Evolutionary conservation across 495 filamentous ascomycete species (phyloP), one percentile per base, ranked within the genome.

Genomic region (Poronia punctata): DNA sequence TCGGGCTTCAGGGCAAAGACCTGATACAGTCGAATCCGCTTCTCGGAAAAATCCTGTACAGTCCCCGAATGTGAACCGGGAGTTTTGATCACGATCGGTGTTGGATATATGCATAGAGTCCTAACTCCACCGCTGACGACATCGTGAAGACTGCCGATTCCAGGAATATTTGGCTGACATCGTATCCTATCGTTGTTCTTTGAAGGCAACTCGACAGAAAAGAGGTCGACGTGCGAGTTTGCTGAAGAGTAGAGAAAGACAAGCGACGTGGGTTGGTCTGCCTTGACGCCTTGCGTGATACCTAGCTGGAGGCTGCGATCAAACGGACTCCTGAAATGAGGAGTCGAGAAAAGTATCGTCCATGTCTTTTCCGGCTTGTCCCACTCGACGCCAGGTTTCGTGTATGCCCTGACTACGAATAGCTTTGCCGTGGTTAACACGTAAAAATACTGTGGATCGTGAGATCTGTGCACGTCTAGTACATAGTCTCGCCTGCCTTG

Each of bases 121-220:
- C 28, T 35, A 11, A 45, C 37, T 9, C 35, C 9, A 10, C 25
- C 43, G 21, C 36, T 30, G 20, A 46, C 9, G 1, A 46, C 24
- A 7, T 37, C 18, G 10, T 37, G 39, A 5, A 50, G 18, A 28
- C 23, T 45, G 19, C 40, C 39, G 16, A 46, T 20, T 6, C 41
- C 30, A 16, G 49, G 11, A 8, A 34, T 31, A 27, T 52, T 50
- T 17, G 22, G 33, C 26, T 52, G 53, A 32, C 56, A 56, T 10
- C 34, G 34, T 24, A 56, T 48, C 32, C 10, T 45, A 22, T 35
- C 46, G 7, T 45, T 50, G 21, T 52, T 49, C 26, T 31, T 39
- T 42, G 50, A 49, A 21, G 28, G 35, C 15, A 62, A 46, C 27
- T 55, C 36, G n/a, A 66, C 14, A 46, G 35, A 64, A 38, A 58